Evolutionary conservation across 345 rosid genomes (phyloP), one percentile per base, ranked within the genome.

Genomic region (Nasturtium officinale): DNA sequence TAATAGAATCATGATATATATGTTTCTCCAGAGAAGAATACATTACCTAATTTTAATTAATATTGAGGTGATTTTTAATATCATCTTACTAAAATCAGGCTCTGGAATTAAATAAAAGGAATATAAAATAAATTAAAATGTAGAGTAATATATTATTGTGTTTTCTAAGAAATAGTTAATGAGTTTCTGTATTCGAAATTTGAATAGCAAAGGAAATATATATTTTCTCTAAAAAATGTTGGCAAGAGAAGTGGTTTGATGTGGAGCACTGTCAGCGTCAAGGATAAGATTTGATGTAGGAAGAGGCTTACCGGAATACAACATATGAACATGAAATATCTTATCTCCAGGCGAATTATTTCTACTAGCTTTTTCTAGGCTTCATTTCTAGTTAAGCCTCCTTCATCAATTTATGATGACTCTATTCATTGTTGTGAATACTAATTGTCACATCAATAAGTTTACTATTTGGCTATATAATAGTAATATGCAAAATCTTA

Each of bases 211-310:
- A 5, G 8, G 61, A 10, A 59, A 17, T 5, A 5, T 42, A n/a
- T 40, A 2, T 45, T 16, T n/a, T 65, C 16, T 38, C 16, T 26
- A 9, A 11, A 38, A n/a, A 43, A 38, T 67, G 15, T 40, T 52
- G 37, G 42, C 3, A 8, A 43, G 66, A 71, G 53, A 61, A 61
- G 23, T 38, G 16, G 61, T 42, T 62, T 52, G 69, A 72, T 53
- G 55, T 52, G 61, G 55, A 52, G 53, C 46, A 72, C 16, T 62
- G 71, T 73, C 77, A 73, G 42, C 29, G 65, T 55, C 58, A 73
- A 65, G n/a, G 57, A 55, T 63, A 30, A 26, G 61, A 71, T 61
- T 72, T 72, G 69, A 72, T 30, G 76, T 38, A 30, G 45, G 61
- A 43, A 72, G 47, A 9, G 6, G 55, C 15, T 62, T 53, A 73